Evolutionary conservation across 371 early-diverging fungal genomes (phyloP), one percentile per base, ranked within the genome.

Genomic region (Coemansia sp.): DNA sequence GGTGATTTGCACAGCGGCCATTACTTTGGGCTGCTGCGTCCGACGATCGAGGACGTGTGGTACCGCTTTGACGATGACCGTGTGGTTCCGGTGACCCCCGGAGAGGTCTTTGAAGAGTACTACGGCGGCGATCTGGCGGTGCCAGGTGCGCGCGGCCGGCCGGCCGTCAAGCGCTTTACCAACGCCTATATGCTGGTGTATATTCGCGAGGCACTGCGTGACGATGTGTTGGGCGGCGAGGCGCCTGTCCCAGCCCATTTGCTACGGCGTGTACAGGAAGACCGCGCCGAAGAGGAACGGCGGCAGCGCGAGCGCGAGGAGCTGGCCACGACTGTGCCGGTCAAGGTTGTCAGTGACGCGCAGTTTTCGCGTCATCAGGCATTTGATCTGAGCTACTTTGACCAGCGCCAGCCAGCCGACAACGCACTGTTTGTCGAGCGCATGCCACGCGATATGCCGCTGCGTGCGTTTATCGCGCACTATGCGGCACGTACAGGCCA

Each of bases 171-270:
- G 74, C 88, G 93, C 6, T 93, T 90, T 68, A 95, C 96, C 3
- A 97, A 94, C 75, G 98, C 99, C 0, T 97, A 97, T 82, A 97
- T 97, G 96, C 83, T 97, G 81, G 96, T 96, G 37, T 97, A 98
- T 75, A 87, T 98, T 55, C 89, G 94, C 61, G 88, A 93, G 79
- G 77, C 84, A 12, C 85, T 89, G 68, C 73, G 90, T 59, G 90
- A 89, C 47, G 82, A 86, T 39, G 87, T 97, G 6, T 81, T 96
- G 62, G 30, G 25, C n/a, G 71, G 69, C 61, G 67, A 67, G 2
- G 85, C 83, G 20, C 88, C 88, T 0, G 83, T 94, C 5, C 98
- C 97, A 6, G 80, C 79, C 40, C 95, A 96, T 78, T 79, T 98
- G 48, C 82, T 89, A 71, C 82, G 82, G 69, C 82, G 79, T 39